Base-by-base conservation (phyloP, 2,329 filamentous ascomycete genomes). In the Xylariomycetidae sp. region DNA sequence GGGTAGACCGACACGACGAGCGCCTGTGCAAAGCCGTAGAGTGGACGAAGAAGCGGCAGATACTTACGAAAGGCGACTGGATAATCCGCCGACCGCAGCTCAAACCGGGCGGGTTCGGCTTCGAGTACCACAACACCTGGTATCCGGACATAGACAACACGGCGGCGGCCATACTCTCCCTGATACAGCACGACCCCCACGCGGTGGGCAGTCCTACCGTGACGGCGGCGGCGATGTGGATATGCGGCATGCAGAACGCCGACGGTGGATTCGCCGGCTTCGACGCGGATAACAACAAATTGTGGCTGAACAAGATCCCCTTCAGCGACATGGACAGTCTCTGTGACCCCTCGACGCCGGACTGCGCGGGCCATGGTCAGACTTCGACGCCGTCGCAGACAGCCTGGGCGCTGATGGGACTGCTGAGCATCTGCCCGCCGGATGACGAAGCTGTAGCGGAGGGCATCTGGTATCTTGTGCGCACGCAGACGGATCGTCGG, bases 251-350 rank as follows among this genome's bases (percentile, higher is more conserved):
- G 56, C 57, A 61, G 33, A 61, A 60, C 27, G 16, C 22, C 2
- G 58, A 62, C 23, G 57, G 56, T 10, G 59, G 58, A 1, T 62
- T 53, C 54, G 56, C 31, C 3, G 55, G 53, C 6, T 61, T 62
- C 27, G 58, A 61, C 33, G 27, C 36, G 4, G 45, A 58, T 5
- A 62, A 61, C 32, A 40, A 61, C 35, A 45, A 47, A 22, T 30
- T 50, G 1, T 60, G 49, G 26, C 37, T 61, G 11, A 51, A 62
- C 30, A 55, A 55, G 14, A 57, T 56, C 17, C 55, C 57, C 1
- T 62, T 62, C 44, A 55, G 48, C 25, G 59, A 63, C 32, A 61
- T 61, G 53, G 46, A 56, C 15, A 48, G 43, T 20, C 38, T 62
- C 10, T 57, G 53, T 16, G 59, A 62, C 30, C 53, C 54, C 1